These are phyloP conservation scores for Penicillium ochrochloron DNA, from an alignment of 495 filamentous ascomycete species.

Conservation along the genomic window DNA sequence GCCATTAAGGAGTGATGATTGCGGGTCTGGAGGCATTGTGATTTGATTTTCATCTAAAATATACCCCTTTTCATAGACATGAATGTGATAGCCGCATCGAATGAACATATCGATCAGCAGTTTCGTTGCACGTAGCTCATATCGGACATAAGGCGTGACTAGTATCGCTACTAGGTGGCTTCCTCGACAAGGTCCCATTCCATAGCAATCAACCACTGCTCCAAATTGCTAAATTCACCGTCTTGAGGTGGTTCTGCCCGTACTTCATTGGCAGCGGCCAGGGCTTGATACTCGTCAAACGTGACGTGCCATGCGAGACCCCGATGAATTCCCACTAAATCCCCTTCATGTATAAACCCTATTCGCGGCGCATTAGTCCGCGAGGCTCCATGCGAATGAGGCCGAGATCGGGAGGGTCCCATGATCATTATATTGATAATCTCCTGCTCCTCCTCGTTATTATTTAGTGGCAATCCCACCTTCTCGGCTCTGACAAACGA, in stretches of 20 bases:
- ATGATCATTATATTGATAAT: conserved; percentile 38
- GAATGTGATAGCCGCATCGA: conserved; percentile 13
- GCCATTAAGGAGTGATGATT: conserved; percentile 43
- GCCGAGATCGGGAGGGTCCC: conserved; percentile 33
- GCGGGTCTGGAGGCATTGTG: conserved; percentile 10
- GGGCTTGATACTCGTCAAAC: conserved; percentile 13
- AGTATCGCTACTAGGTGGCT: neutral
- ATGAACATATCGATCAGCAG: conserved; percentile 3
- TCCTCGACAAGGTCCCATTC: conserved; percentile 46
- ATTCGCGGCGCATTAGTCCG: neutral
- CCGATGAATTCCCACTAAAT: conserved; percentile 38
- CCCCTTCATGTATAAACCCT: conserved; percentile 24
- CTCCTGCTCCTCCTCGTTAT: neutral
- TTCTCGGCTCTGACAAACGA: conserved; percentile 35
- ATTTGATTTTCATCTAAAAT: conserved; percentile 27
- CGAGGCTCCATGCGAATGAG: conserved; percentile 1
- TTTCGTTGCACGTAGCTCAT: conserved; percentile 14
- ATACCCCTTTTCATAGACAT: conserved; percentile 30
- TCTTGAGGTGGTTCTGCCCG: neutral
- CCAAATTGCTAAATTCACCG: neutral
- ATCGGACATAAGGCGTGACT: neutral
- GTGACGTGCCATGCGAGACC: conserved; percentile 46
- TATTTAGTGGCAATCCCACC: neutral
- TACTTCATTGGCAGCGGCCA: neutral
- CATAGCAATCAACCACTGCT: conserved; percentile 44